Conservation (phyloP, 345 rosid genomes). For the Acer negundo region DNA sequence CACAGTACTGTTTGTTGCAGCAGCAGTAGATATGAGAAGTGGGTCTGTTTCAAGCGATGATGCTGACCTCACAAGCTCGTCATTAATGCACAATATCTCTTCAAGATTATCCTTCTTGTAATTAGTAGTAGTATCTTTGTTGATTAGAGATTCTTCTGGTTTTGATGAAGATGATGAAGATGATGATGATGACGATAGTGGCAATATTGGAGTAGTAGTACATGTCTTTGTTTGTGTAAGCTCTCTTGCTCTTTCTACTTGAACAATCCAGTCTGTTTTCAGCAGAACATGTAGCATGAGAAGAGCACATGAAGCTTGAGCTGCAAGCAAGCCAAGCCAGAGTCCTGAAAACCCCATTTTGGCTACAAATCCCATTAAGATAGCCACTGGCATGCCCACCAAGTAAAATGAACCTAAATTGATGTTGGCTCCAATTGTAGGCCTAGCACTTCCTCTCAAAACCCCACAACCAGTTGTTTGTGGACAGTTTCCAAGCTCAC, state of each 20-base stretch:
- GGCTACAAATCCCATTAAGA: conserved; percentile 60
- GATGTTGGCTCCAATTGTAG: conserved; percentile 86
- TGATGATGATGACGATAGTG: conserved; percentile 28
- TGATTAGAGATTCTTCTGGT: conserved; percentile 14
- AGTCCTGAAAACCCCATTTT: conserved; percentile 82
- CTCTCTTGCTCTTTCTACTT: conserved; percentile 69
- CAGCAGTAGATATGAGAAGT: conserved; percentile 29
- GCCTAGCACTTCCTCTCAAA: conserved; percentile 87
- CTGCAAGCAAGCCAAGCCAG: conserved; percentile 93
- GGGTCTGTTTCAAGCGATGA: conserved; percentile 49
- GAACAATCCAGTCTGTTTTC: conserved; percentile 72
- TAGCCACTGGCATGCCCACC: conserved; percentile 91
- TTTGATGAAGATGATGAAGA: conserved; percentile 15
- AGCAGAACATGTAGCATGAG: conserved; percentile 72
- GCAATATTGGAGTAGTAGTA: conserved; percentile 28
- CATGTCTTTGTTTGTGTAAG: conserved; percentile 48
- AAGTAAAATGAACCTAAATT: conserved; percentile 90
- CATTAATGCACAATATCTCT: conserved; percentile 40
- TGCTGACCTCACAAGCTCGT: conserved; percentile 38
- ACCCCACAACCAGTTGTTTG: conserved; percentile 96
- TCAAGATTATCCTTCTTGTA: conserved; percentile 33
- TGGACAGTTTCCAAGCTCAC: conserved; percentile 97
- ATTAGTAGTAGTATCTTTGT: conserved; percentile 16
- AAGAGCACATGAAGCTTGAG: conserved; percentile 83
- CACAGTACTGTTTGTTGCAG: conserved; percentile 18